Evolutionary conservation across 2,329 filamentous ascomycete genomes (phyloP).

Genomic region (Endothia cerciana): DNA sequence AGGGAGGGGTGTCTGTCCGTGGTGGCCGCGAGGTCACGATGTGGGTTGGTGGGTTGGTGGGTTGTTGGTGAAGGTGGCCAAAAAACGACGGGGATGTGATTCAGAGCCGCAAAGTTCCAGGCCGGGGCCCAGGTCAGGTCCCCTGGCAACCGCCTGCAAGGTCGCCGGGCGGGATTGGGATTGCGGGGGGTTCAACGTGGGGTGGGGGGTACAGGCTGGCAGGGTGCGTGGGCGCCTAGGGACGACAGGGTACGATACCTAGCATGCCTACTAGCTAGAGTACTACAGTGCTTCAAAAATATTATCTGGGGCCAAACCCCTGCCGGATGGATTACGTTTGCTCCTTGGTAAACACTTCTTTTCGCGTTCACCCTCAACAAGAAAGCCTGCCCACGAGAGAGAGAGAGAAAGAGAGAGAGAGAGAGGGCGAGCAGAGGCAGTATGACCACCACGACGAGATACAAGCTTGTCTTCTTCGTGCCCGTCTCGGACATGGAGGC

Average conservation of each 20-base stretch:
- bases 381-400: too few species aligned
- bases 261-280: too few species aligned
- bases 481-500: conserved; percentile 48
- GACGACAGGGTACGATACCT: too few species aligned
- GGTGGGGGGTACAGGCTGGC: too few species aligned
- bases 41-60: background rate
- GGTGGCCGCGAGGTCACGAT: too few species aligned
- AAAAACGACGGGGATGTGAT: background rate
- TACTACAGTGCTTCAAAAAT: too few species aligned
- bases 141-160: background rate
- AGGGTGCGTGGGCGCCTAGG: too few species aligned
- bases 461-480: conserved; percentile 54
- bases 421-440: background rate
- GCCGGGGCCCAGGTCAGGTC: background rate
- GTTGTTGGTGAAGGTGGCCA: conserved; percentile 7
- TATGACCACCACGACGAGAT: conserved; percentile 10
- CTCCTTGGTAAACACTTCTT: too few species aligned
- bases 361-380: too few species aligned
- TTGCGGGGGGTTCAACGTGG: conserved; percentile 2
- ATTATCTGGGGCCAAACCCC: too few species aligned
- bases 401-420: too few species aligned
- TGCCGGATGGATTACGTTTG: too few species aligned
- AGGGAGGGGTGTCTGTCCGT: background rate
- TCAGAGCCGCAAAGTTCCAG: background rate
- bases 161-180: background rate